Percentiles rank a stretch among this genome's conserved stretches.
Evolutionary conservation across 192 early-diverging fungal species (phyloP).

Genomic region (Phlyctochytrium planicorne): DNA sequence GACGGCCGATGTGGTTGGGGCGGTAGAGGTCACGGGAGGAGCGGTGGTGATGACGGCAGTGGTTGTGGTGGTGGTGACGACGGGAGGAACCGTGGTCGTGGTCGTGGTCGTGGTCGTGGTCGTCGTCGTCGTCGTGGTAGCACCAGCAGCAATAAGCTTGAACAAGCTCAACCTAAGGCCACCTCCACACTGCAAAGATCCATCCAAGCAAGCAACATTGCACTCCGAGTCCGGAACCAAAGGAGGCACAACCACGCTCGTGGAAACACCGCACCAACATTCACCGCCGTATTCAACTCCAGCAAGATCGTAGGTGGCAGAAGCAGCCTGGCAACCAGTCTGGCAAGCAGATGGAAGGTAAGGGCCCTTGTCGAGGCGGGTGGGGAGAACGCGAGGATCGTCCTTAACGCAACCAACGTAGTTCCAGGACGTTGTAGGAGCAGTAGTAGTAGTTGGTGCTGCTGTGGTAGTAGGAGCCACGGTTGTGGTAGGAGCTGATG

Average conservation of each 20-base stretch:
- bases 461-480: neutral
- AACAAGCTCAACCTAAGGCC: neutral
- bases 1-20: conserved; percentile 1
- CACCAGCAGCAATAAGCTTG: neutral
- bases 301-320: neutral
- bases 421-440: neutral
- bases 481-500: neutral
- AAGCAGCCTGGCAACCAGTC: neutral
- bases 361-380: neutral
- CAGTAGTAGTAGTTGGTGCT: neutral
- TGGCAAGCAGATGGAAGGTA: neutral
- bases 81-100: neutral
- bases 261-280: conserved; percentile 2
- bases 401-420: neutral
- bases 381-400: neutral
- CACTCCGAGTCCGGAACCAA: neutral
- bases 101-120: neutral
- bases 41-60: neutral
- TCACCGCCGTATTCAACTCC: conserved; percentile 7
- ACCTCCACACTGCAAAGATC: neutral
- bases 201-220: neutral
- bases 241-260: neutral
- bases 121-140: neutral
- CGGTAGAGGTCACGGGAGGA: neutral
- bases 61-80: neutral